Percentiles rank a stretch among this genome's conserved stretches.
phyloP scores from a whole-genome alignment of 495 filamentous ascomycete genomes.

The Baudoinia panamericana region DNA sequence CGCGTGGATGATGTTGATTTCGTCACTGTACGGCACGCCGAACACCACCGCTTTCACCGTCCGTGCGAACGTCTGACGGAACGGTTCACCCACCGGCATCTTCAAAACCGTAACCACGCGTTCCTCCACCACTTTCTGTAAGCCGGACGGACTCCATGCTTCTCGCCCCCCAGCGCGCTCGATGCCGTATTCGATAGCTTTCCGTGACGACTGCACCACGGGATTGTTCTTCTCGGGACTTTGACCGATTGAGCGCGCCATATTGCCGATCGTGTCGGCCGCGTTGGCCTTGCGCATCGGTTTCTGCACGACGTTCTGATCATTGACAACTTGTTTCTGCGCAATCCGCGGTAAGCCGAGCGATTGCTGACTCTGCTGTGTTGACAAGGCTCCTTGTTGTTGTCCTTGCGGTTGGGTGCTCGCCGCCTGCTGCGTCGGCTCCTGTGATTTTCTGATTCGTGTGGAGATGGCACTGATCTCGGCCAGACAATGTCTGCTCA shows the following conservation, averaged over 20 bases:
- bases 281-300: slow-evolving; percentile 34
- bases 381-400: slow-evolving; percentile 35
- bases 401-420: slow-evolving; percentile 30
- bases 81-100: slow-evolving; percentile 47
- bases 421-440: slow-evolving; percentile 33
- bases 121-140: slow-evolving; percentile 27
- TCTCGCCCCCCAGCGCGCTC: slow-evolving; percentile 26
- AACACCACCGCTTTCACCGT: slow-evolving; percentile 49
- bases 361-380: slow-evolving; percentile 17
- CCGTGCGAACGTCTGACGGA: slow-evolving; percentile 56
- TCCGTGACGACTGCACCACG: slow-evolving; percentile 5
- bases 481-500: slow-evolving; percentile 51
- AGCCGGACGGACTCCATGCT: slow-evolving; percentile 16
- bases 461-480: slow-evolving; percentile 50
- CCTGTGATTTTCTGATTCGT: slow-evolving; percentile 46
- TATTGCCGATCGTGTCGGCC: slow-evolving; percentile 39
- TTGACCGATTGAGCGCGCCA: slow-evolving; percentile 48
- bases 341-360: slow-evolving; percentile 13
- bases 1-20: slow-evolving; percentile 54
- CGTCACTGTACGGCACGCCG: slow-evolving; percentile 52
- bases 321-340: slow-evolving; percentile 1
- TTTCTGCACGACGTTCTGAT: slow-evolving; percentile 27
- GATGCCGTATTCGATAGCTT: slow-evolving; percentile 18
- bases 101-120: slow-evolving; percentile 30
- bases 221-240: slow-evolving; percentile 26